Conservation (phyloP, 495 filamentous ascomycete species). For the Podospora tetraspora region DNA sequence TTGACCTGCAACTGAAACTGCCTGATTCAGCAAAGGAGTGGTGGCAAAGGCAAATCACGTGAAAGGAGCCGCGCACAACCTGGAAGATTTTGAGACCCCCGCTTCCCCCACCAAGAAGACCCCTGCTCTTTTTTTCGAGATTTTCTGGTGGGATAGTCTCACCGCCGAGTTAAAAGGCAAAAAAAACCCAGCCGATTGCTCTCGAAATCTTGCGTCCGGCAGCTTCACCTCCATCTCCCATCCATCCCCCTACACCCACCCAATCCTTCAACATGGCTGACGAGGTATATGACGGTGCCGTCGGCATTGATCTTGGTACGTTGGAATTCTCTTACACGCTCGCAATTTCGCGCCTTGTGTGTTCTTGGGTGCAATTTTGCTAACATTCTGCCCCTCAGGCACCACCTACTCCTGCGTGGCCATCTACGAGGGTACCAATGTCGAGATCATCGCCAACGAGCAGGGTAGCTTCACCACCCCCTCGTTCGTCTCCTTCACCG, state of each 20-base stretch:
- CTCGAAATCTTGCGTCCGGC: conserved; percentile 22
- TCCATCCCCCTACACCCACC: conserved; percentile 14
- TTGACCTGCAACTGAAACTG: neutral
- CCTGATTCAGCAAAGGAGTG: neutral
- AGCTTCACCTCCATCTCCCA: conserved; percentile 26
- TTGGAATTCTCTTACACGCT: conserved; percentile 10
- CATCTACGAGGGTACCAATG: conserved; percentile 97
- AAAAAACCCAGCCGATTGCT: conserved; percentile 19
- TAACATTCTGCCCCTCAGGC: conserved; percentile 48
- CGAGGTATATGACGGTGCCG: conserved; percentile 97
- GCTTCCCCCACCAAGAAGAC: neutral
- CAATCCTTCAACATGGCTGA: conserved; percentile 58
- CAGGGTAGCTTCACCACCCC: conserved; percentile 98
- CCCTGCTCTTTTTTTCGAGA: neutral
- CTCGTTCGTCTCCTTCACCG: conserved; percentile 98
- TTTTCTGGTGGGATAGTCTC: neutral
- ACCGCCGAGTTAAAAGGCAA: conserved; percentile 23
- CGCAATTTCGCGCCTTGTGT: neutral
- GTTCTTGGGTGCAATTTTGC: conserved; percentile 3
- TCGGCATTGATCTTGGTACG: conserved; percentile 98
- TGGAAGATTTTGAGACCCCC: neutral
- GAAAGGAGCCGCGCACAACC: neutral
- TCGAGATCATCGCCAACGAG: conserved; percentile 99
- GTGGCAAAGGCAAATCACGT: neutral
- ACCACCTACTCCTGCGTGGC: conserved; percentile 99